These are phyloP conservation scores for Diutina rugosa DNA, from an alignment of 1,139 yeast genomes.

Conservation along the genomic window DNA sequence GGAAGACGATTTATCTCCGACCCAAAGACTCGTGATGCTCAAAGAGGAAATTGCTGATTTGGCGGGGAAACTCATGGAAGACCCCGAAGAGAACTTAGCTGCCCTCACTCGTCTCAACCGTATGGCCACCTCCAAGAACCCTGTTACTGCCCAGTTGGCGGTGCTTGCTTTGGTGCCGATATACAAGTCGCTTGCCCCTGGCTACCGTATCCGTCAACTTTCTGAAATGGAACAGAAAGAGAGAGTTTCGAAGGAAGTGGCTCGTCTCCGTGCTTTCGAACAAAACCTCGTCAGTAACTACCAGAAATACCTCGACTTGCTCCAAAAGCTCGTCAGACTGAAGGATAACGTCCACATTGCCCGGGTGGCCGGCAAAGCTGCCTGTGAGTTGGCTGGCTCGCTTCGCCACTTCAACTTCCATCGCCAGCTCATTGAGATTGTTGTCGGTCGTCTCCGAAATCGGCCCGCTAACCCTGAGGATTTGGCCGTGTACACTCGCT, in stretches of 20 bases:
- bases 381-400: slow-evolving; percentile 57
- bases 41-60: slow-evolving; percentile 78
- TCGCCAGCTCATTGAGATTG: slow-evolving; percentile 51
- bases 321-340: slow-evolving; percentile 28
- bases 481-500: slow-evolving; percentile 38
- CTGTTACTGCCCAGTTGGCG: slow-evolving; percentile 61
- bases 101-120: slow-evolving; percentile 58
- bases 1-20: slow-evolving; percentile 19
- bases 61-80: slow-evolving; percentile 70
- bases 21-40: slow-evolving; percentile 40
- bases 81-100: slow-evolving; percentile 75
- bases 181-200: slow-evolving; percentile 77
- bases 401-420: slow-evolving; percentile 73
- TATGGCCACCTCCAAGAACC: slow-evolving; percentile 56
- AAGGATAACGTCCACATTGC: slow-evolving; percentile 36
- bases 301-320: slow-evolving; percentile 47
- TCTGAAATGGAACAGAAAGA: slow-evolving; percentile 72
- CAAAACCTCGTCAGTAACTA: slow-evolving; percentile 63
- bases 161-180: slow-evolving; percentile 72
- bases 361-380: slow-evolving; percentile 54
- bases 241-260: slow-evolving; percentile 73
- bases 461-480: slow-evolving; percentile 35
- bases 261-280: slow-evolving; percentile 65
- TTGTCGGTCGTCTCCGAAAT: slow-evolving; percentile 54
- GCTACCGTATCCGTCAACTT: slow-evolving; percentile 74